Evolutionary conservation across 495 filamentous ascomycete species (phyloP), one percentile per base, ranked within the genome.

Genomic region (Coniosporium apollinis): DNA sequence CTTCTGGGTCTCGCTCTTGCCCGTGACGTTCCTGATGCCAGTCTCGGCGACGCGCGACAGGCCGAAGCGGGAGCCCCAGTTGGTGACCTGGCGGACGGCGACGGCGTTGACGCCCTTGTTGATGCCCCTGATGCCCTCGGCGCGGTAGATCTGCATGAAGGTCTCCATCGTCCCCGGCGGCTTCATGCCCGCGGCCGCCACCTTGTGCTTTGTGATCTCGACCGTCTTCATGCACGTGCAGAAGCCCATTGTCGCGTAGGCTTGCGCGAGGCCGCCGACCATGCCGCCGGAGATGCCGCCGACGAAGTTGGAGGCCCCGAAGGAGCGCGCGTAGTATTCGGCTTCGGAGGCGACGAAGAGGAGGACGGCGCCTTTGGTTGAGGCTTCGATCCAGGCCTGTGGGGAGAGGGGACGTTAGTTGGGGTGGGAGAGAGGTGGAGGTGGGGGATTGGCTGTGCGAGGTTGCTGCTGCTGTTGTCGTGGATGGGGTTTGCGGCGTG

Each of bases 151-250:
- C 53, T 84, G 78, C 79, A 87, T 87, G 64, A 97, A 97, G 35
- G 87, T 94, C 32, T 67, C 67, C 54, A 89, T 86, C 36, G 91
- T 96, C 49, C 84, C 74, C 2, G 76, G 79, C 14, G 81, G 81
- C 61, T 85, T 83, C 24, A 75, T 69, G 48, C 89, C 89, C 19
- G 65, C 45, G 5, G 82, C 76, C 3, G 86, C 85, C 52, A 91
- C 63, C 70, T 94, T 94, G 66, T 89, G 81, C 63, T 92, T 85
- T 50, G 89, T 97, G 63, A 97, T 97, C 65, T 96, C 91, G 42
- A 94, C 91, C 38, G 89, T 97, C 76, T 97, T 97, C 89, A 97
- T 97, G 71, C 89, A 97, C 25, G 89, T 97, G 62, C 89, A 97
- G 74, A 97, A 97, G 39, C 89, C 89, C 85, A 97, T 94, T 46